phyloP scores from a whole-genome alignment of 257 asterid species.

The Solanum corneliomulleri region DNA sequence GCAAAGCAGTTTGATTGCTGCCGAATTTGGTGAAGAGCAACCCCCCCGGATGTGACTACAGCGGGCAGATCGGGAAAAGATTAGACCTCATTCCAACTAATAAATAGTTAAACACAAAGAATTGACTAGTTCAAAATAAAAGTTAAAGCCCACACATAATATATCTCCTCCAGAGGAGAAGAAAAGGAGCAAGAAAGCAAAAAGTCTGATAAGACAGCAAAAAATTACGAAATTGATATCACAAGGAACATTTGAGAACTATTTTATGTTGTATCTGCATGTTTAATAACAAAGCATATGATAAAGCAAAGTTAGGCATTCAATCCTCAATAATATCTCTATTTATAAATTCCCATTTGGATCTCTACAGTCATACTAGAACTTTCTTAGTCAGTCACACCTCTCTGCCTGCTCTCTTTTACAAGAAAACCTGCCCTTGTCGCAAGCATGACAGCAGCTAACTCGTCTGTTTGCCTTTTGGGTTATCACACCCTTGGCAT shows the following conservation, averaged over 20 bases:
- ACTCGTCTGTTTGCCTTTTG: background rate
- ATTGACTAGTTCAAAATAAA: background rate
- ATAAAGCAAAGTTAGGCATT: background rate
- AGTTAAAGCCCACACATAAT: background rate
- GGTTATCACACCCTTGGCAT: background rate
- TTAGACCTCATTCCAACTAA: background rate
- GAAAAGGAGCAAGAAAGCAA: background rate
- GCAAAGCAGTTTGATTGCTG: constrained; percentile 78
- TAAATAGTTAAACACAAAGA: background rate
- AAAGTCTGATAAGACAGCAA: background rate
- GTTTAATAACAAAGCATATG: background rate
- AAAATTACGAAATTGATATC: background rate
- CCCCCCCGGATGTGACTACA: constrained; percentile 87
- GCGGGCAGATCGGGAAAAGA: background rate
- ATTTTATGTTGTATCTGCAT: background rate
- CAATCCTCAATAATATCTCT: background rate
- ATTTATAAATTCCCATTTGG: background rate
- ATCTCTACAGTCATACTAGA: background rate
- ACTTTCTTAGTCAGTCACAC: background rate
- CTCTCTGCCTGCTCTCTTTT: background rate
- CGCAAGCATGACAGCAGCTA: background rate
- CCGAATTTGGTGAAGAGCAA: constrained; percentile 78
- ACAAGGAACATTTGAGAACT: background rate
- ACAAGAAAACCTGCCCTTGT: background rate
- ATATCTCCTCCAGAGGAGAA: background rate